Evolutionary conservation across 1,284 basidiomycete genomes (phyloP).

Genomic region (Heterobasidion parviporum): DNA sequence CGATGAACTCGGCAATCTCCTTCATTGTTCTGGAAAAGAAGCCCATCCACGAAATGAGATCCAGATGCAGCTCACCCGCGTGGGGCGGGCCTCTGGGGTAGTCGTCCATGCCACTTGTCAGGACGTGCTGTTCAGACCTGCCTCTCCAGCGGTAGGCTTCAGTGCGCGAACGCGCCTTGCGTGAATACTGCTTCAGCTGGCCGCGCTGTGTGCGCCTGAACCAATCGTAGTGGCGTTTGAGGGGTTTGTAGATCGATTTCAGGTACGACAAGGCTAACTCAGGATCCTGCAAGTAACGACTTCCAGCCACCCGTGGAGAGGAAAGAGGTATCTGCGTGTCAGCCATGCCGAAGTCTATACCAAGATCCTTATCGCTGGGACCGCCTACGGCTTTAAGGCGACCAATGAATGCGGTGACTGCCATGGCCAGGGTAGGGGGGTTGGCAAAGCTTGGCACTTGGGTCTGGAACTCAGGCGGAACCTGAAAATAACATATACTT

Average conservation of each 20-base stretch:
- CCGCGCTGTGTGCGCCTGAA: constrained; percentile 90
- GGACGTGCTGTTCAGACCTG: constrained; percentile 77
- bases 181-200: constrained; percentile 84
- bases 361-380: constrained; percentile 51
- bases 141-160: constrained; percentile 95
- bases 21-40: constrained; percentile 88
- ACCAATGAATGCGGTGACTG: constrained; percentile 79
- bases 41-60: constrained; percentile 92
- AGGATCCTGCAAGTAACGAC: constrained; percentile 46
- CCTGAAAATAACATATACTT: constrained; percentile 31
- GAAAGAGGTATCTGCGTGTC: constrained; percentile 34
- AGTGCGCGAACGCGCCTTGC: constrained; percentile 72
- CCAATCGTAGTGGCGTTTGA: constrained; percentile 92
- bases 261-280: constrained; percentile 63
- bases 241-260: constrained; percentile 71
- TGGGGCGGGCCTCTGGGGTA: constrained; percentile 87
- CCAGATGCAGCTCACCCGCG: constrained; percentile 86
- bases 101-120: constrained; percentile 94
- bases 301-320: constrained; percentile 21
- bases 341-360: constrained; percentile 48
- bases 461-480: constrained; percentile 83
- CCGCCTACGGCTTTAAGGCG: constrained; percentile 40
- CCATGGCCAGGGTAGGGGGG: constrained; percentile 89
- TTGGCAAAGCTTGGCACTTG: constrained; percentile 93
- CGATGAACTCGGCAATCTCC: constrained; percentile 77